These are phyloP conservation scores for Pugionium cornutum DNA, from an alignment of 345 rosid species.

Conservation along the genomic window DNA sequence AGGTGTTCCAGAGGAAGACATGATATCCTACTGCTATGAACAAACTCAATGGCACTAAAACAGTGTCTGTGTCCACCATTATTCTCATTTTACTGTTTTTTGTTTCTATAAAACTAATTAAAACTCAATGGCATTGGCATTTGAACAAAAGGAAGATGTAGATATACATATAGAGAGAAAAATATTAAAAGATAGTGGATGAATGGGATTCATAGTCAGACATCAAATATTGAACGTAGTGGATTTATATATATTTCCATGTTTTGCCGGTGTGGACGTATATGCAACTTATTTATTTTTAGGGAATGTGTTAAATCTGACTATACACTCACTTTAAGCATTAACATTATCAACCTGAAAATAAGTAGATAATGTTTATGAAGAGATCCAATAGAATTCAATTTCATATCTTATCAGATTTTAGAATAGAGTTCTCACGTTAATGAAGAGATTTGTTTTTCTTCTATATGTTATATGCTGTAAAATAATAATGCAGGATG, in stretches of 20 bases:
- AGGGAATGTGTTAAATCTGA: neutral
- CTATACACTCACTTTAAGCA: constrained; percentile 20
- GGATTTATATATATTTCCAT: neutral
- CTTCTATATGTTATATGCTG: no score
- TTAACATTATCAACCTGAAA: neutral
- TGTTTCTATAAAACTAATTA: neutral
- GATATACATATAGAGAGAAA: no score
- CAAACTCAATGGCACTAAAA: constrained; percentile 39
- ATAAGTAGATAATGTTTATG: neutral
- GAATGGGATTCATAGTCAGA: constrained; percentile 41
- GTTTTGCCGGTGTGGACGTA: constrained; percentile 27
- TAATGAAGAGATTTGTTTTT: no score
- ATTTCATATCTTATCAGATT: no score
- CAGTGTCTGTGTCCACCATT: constrained; percentile 29
- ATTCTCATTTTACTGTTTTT: constrained; percentile 10
- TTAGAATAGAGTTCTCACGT: no score
- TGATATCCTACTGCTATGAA: constrained; percentile 39
- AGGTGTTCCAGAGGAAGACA: constrained; percentile 37
- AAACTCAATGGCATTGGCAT: no score
- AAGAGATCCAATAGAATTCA: neutral
- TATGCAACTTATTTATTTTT: constrained; percentile 24
- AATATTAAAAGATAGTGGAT: constrained; percentile 10
- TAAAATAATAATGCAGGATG: no score
- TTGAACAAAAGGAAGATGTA: no score
- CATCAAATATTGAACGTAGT: constrained; percentile 16